Evolutionary conservation across 2,329 filamentous ascomycete species (phyloP).

Genomic region (Colletotrichum melonis): DNA sequence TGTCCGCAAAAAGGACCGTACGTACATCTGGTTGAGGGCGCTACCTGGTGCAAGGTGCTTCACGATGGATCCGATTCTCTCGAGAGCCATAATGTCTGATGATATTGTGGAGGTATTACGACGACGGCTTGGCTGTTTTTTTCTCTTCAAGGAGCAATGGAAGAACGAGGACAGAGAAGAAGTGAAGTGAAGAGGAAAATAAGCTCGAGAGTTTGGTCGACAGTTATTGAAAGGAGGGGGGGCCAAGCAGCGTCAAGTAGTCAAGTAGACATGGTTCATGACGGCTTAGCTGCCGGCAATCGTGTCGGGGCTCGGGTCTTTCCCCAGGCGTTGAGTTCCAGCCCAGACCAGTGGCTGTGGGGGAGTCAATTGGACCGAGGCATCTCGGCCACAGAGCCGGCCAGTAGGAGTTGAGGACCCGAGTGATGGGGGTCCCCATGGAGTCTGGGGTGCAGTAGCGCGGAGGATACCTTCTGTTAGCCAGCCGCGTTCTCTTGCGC

Average conservation of each 20-base stretch:
- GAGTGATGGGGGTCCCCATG: slow-evolving; percentile 4
- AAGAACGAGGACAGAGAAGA: background rate
- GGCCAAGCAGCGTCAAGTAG: slow-evolving; percentile 18
- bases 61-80: slow-evolving; percentile 88
- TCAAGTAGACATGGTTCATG: slow-evolving; percentile 31
- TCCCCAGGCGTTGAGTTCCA: slow-evolving; percentile 4
- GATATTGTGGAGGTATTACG: background rate
- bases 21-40: slow-evolving; percentile 82
- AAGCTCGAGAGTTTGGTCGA: slow-evolving; percentile 27
- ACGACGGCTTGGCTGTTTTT: background rate
- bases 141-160: background rate
- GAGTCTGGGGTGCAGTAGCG: slow-evolving; percentile 34
- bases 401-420: background rate
- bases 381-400: slow-evolving; percentile 27
- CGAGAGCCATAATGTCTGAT: slow-evolving; percentile 74
- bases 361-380: slow-evolving; percentile 31
- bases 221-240: background rate
- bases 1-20: slow-evolving; percentile 23
- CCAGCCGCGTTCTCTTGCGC: rapidly evolving
- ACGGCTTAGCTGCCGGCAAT: slow-evolving; percentile 33
- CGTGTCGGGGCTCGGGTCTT: slow-evolving; percentile 28
- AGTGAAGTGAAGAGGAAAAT: background rate
- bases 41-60: slow-evolving; percentile 84
- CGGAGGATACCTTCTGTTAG: slow-evolving; percentile 1
- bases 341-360: slow-evolving; percentile 24